Conservation (phyloP, 805 yeast species). For the Candida xiaguanensis region DNA sequence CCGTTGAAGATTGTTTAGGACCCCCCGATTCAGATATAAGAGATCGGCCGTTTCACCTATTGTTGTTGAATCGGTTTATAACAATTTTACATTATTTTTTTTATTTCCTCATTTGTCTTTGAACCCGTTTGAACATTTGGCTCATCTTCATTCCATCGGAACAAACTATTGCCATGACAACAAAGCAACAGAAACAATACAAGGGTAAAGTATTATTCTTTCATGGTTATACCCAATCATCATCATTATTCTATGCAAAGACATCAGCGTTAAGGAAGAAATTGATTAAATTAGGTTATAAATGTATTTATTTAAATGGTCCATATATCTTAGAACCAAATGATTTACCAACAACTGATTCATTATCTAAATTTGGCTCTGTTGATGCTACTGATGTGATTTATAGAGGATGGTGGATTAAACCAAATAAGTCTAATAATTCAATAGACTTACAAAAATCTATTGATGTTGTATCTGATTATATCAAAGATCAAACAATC, state of each 20-base stretch:
- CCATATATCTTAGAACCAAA: conserved; percentile 63
- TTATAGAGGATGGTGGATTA: conserved; percentile 76
- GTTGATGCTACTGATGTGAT: conserved; percentile 27
- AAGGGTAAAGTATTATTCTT: conserved; percentile 68
- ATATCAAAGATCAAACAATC: conserved; percentile 55
- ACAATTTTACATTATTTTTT: not conserved
- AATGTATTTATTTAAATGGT: conserved; percentile 74
- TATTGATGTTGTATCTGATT: conserved; percentile 43
- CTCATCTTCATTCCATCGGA: not conserved
- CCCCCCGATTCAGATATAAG: not conserved
- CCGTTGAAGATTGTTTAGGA: not conserved
- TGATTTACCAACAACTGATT: conserved; percentile 71
- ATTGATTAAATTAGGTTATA: conserved; percentile 60
- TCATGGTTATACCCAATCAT: conserved; percentile 89
- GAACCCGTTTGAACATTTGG: not conserved
- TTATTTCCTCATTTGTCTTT: not conserved
- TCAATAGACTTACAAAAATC: conserved; percentile 48
- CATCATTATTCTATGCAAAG: conserved; percentile 78
- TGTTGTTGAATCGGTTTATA: not conserved
- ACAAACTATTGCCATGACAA: not conserved
- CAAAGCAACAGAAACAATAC: conserved; percentile 1
- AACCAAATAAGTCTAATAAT: conserved; percentile 41
- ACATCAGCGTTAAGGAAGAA: conserved; percentile 85
- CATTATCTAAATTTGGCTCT: conserved; percentile 47
- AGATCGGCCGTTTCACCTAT: not conserved